Evolutionary conservation across 192 early-diverging fungal species (phyloP), one percentile per base, ranked within the genome.

Genomic region (Lobosporangium transversale): DNA sequence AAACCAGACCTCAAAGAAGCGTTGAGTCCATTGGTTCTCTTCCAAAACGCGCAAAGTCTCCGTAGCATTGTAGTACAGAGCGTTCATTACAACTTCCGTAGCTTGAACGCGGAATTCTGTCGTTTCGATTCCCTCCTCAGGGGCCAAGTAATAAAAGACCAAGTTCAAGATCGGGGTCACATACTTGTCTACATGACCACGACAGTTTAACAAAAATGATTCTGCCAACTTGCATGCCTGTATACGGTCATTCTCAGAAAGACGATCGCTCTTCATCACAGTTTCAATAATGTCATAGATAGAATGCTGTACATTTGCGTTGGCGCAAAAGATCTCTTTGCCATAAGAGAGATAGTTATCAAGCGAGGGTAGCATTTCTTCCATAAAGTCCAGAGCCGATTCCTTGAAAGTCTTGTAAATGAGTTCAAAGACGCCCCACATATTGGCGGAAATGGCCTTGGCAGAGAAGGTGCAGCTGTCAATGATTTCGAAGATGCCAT

Each of bases 331-430:
- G 10, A 88, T 84, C 17, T 93, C 90, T 57, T 84, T 92, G 70
- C 97, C 97, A 61, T 90, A 94, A 9, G 90, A 86, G 42, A 97
- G 89, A 62, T 90, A 97, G 84, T 97, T 96, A 74, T 96, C 94
- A 50, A 99, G 85, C 24, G 90, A 90, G n/a, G 92, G 91, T 30
- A 93, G 66, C 87, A 99, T 95, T 68, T 95, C 94, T 45, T 94
- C 91, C 78, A 94, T 92, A 76, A 93, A 96, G 74, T 96, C 95
- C 43, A 87, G 83, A 33, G 91, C 92, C 67, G 91, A 91, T 43
- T 82, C 86, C 83, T 91, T 94, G 83, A 96, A 93, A 43, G 92
- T 84, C 35, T 66, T 68, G 82, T 92, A 91, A 54, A 96, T 88
- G 63, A 87, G 55, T 31, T 88, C 90, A 81, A 96, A 92, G 61